Conservation (phyloP, 2,329 filamentous ascomycete species). For the Xylaria sp. region DNA sequence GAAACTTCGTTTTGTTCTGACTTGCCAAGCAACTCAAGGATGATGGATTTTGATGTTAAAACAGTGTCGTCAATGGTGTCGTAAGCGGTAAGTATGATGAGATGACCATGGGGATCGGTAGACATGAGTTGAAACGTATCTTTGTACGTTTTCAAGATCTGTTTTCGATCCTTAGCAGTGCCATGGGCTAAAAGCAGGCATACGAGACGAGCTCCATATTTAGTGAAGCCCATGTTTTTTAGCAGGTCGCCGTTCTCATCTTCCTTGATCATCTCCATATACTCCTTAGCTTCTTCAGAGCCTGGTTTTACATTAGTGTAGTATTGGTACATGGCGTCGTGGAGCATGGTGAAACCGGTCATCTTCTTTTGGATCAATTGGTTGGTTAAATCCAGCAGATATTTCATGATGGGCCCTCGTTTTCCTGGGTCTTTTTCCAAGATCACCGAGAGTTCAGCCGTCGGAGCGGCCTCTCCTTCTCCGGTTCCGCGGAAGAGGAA, state of each 20-base stretch:
- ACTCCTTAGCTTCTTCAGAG: conserved; percentile 85
- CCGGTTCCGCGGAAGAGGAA: conserved; percentile 75
- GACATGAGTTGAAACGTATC: conserved; percentile 89
- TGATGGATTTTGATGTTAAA: conserved; percentile 84
- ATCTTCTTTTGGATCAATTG: conserved; percentile 95
- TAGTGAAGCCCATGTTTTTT: conserved; percentile 97
- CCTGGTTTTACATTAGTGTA: conserved; percentile 82
- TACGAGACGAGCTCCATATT: conserved; percentile 83
- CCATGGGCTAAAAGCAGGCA: conserved; percentile 86
- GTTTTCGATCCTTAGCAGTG: conserved; percentile 90
- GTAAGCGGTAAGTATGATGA: conserved; percentile 84
- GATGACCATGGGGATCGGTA: conserved; percentile 80
- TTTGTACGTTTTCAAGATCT: conserved; percentile 88
- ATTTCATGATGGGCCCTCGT: conserved; percentile 85
- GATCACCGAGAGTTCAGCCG: conserved; percentile 78
- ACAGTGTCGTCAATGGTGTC: conserved; percentile 97
- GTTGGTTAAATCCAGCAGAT: conserved; percentile 88
- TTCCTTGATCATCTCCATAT: conserved; percentile 89
- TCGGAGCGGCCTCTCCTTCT: conserved; percentile 60
- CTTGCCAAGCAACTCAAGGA: conserved; percentile 85
- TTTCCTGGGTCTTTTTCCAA: conserved; percentile 84
- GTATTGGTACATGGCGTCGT: conserved; percentile 98
- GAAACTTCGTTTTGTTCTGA: conserved; percentile 70
- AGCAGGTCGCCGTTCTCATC: conserved; percentile 90
- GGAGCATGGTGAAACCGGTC: conserved; percentile 96